A percentile compares a stretch with the other conserved stretches of the same genome.
Evolutionary conservation across 441 rosid genomes (phyloP).

Genomic region (Adansonia gregorii): DNA sequence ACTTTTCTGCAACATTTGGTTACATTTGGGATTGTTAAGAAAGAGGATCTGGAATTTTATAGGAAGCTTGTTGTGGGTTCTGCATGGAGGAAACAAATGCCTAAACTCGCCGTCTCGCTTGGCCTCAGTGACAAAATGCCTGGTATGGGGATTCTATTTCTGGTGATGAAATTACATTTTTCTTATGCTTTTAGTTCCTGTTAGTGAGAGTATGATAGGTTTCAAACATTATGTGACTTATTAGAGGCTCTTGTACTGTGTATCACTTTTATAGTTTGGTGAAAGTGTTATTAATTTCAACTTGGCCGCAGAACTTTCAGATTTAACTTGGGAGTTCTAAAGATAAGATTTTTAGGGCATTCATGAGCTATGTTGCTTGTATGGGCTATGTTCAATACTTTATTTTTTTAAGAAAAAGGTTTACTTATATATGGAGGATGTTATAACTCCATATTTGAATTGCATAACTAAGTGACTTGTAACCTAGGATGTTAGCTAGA

Average conservation of each 20-base stretch:
- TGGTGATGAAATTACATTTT: background rate
- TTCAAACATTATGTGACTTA: background rate
- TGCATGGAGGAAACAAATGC: slow-evolving; percentile 98
- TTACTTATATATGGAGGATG: no score
- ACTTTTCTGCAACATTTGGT: slow-evolving; percentile 94
- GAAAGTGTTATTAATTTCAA: background rate
- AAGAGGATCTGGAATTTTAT: slow-evolving; percentile 73
- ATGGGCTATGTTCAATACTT: no score
- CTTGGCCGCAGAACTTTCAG: background rate
- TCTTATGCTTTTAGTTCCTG: background rate
- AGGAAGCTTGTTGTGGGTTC: slow-evolving; percentile 89
- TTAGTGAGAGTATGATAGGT: background rate
- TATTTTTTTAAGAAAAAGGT: no score
- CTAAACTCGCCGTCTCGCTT: slow-evolving; percentile 88
- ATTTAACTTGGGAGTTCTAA: background rate
- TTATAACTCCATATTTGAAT: no score
- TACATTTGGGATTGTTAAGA: slow-evolving; percentile 83
- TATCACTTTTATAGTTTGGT: background rate
- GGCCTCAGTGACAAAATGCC: slow-evolving; percentile 92
- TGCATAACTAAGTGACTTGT: background rate
- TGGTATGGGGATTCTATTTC: slow-evolving; percentile 50
- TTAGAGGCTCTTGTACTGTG: background rate
- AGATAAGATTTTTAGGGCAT: no score
- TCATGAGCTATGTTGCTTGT: no score
- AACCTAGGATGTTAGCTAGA: background rate